Evolutionary conservation across 2,329 filamentous ascomycete genomes (phyloP).

Genomic region (Colletotrichum higginsianum): DNA sequence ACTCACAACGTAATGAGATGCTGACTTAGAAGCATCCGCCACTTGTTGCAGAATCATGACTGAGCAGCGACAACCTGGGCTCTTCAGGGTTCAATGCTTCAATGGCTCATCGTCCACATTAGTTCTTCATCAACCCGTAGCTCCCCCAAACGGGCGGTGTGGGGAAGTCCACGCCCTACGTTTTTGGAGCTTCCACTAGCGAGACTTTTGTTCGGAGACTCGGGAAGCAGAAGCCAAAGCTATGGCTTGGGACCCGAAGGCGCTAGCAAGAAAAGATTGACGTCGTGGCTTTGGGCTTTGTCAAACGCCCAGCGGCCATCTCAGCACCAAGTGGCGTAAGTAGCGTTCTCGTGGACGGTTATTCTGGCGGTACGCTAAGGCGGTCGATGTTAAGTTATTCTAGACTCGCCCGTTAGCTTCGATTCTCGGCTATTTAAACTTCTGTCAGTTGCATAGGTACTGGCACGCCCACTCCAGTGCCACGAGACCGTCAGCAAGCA

Average conservation of each 20-base stretch:
- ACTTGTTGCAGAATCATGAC: not conserved
- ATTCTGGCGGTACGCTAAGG: not conserved
- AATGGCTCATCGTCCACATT: not conserved
- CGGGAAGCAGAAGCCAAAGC: constrained; percentile 17
- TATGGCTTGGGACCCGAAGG: constrained; percentile 31
- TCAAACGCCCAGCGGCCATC: constrained; percentile 7
- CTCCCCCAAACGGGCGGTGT: not conserved
- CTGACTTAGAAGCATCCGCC: constrained; percentile 6
- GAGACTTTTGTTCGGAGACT: constrained; percentile 22
- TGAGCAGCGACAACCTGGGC: not conserved
- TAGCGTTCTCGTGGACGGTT: constrained; percentile 8
- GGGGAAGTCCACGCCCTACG: not conserved
- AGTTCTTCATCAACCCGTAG: not conserved
- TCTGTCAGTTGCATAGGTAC: constrained; percentile 27
- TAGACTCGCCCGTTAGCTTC: constrained; percentile 25
- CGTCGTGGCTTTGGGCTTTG: constrained; percentile 24
- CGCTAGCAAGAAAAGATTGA: constrained; percentile 13
- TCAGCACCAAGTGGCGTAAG: constrained; percentile 19
- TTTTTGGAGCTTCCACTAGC: constrained; percentile 2
- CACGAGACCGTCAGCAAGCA: constrained; percentile 2
- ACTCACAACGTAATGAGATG: constrained; percentile 9
- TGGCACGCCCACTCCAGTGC: constrained; percentile 7
- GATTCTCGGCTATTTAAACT: constrained; percentile 17
- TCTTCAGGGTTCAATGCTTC: not conserved
- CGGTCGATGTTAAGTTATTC: constrained; percentile 21